Conservation (phyloP, 1,284 basidiomycete species). For the Chiua sp. region DNA sequence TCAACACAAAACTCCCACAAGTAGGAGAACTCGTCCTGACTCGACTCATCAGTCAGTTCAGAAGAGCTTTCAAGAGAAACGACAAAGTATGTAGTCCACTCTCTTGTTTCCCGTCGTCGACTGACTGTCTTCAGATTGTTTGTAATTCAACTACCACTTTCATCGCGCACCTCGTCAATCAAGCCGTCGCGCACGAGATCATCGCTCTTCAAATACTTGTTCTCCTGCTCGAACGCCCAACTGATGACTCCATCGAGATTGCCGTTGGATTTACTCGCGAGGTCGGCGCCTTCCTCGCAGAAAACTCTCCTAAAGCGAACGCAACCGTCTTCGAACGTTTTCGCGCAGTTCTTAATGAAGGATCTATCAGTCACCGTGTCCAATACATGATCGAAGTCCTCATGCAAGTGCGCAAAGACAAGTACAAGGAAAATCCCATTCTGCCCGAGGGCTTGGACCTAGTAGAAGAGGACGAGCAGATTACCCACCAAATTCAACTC, state of each 20-base stretch:
- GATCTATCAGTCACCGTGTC: constrained; percentile 92
- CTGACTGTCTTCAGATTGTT: constrained; percentile 63
- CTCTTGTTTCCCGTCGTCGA: not conserved
- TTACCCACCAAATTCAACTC: constrained; percentile 91
- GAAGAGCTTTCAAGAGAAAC: constrained; percentile 95
- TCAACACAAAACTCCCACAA: constrained; percentile 98
- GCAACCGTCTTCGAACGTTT: constrained; percentile 95
- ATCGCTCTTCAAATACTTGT: constrained; percentile 96
- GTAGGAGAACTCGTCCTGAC: constrained; percentile 93
- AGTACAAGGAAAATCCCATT: constrained; percentile 98
- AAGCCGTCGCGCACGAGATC: constrained; percentile 93
- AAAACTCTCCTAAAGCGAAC: constrained; percentile 95
- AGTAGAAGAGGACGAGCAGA: constrained; percentile 97
- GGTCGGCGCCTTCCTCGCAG: constrained; percentile 93
- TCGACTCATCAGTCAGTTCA: constrained; percentile 93
- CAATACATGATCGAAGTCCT: constrained; percentile 99
- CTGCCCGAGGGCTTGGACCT: constrained; percentile 94
- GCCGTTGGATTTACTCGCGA: constrained; percentile 98
- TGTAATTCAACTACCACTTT: constrained; percentile 97
- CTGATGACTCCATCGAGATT: constrained; percentile 98
- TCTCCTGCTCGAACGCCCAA: constrained; percentile 92
- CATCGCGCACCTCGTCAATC: constrained; percentile 97
- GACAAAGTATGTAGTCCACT: constrained; percentile 77
- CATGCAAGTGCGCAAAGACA: constrained; percentile 98
- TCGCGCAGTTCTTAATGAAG: constrained; percentile 96